Base-by-base conservation (phyloP, 306 rosid genomes). In the Ormosia semicastrata region DNA sequence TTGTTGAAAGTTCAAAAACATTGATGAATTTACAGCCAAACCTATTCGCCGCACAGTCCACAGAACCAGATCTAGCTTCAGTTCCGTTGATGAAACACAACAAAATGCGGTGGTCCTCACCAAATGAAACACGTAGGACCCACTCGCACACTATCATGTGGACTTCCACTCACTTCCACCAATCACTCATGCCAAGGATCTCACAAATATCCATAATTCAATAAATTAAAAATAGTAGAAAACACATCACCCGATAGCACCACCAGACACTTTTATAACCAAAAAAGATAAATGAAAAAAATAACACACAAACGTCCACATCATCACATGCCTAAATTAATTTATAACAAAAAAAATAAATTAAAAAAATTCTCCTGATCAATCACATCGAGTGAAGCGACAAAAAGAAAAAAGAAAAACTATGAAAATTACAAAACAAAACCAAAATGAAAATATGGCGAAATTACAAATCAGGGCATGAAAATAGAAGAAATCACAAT, bases 381-480 rank as follows among this genome's bases (percentile, higher is more conserved):
- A 76, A 60, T 77, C 68, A 80, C 79, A 83, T 36, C 10, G 60
- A 7, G 17, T 52, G 17, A 60, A 71, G 24, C 33, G 5, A 8
- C 1, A 79, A 30, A 4, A 4, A 18, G 10, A 12, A 11, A 10
- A 37, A 43, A 11, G 57, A 18, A 41, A 40, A 54, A 50, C 73
- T 41, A n/a, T 8, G 62, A 73, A 77, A 32, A 78, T 57, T 68
- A n/a, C 37, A 81, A 30, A 56, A 75, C 30, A 17, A 37, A 75
- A 77, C 7, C 5, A 78, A 58, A 63, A 34, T 58, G 71, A 78
- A 58, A 63, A 34, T 58, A 74, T 41, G 5, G 4, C 3, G 5
- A 82, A 91, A 89, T 86, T 85, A 85, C 89, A 3, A 68, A 44
- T 85, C 81, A 94, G 76, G 90, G 85, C 90, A 92, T 66, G 75